Percentiles rank a stretch among this genome's conserved stretches.
These are phyloP conservation scores for Penicillium alfredii DNA, from an alignment of 495 filamentous ascomycete genomes.

Conservation along the genomic window DNA sequence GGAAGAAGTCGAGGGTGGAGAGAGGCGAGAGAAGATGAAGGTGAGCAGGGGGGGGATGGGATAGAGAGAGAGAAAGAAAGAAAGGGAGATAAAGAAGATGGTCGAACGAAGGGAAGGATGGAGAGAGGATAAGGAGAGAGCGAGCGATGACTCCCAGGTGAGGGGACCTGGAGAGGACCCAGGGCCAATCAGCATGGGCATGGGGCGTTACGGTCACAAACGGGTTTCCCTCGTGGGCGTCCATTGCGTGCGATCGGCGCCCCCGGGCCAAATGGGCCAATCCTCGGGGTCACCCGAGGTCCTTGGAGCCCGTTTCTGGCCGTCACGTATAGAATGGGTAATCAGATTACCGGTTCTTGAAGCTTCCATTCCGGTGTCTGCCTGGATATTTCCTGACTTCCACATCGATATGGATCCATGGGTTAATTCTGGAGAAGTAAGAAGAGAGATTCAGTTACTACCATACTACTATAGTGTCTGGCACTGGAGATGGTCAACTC, in stretches of 20 bases:
- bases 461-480: too few species aligned
- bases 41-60: conserved; percentile 25
- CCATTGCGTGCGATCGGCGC: conserved; percentile 6
- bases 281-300: conserved; percentile 7
- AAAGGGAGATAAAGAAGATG: conserved; percentile 10
- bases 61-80: conserved; percentile 13
- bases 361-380: too few species aligned
- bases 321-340: conserved; percentile 8
- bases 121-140: conserved; percentile 6
- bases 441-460: too few species aligned
- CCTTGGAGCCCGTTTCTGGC: conserved; percentile 13
- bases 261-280: neutral
- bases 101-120: conserved; percentile 11
- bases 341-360: too few species aligned
- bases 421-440: too few species aligned
- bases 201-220: conserved; percentile 10
- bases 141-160: neutral
- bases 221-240: conserved; percentile 11
- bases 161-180: too few species aligned
- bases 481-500: too few species aligned
- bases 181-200: neutral
- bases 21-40: conserved; percentile 13
- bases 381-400: too few species aligned
- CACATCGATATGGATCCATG: too few species aligned
- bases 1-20: conserved; percentile 13